Base-by-base conservation (phyloP, 768 basidiomycete species). In the Amanita exitialis region DNA sequence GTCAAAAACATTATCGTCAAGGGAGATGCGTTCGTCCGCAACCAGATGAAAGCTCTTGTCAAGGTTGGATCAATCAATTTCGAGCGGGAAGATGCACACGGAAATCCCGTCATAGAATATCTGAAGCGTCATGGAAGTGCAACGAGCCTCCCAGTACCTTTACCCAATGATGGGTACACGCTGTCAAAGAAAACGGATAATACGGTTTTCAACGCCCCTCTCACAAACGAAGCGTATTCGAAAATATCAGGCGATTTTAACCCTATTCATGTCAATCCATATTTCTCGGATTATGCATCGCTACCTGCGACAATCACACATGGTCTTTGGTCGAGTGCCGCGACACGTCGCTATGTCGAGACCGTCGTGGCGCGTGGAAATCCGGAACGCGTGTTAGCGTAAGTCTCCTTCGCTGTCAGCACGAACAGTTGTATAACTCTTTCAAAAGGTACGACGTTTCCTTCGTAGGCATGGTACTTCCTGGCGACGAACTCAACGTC, bases 391-490 rank as follows among this genome's bases (percentile, higher is more conserved):
- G 94, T 99, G 41, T 70, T 89, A 53, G 78, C 86, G 82, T 91
- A 66, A 66, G 88, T 79, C 13, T 50, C 36, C 50, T n/a, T 38
- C 51, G 47, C 51, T 34, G 52, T 18, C 13, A 23, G 42, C 41
- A 47, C 10, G 18, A 41, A 27, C 51, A 49, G 27, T 55, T 52
- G 16, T 54, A 15, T 35, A 27, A 23, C 37, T 32, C 39, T 56
- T 47, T 54, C 25, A 42, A 2, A 52, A 92, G 89, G 3, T 99
- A 97, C 64, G 78, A 95, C 54, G 93, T 97, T 56, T 75, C 78
- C n/a, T 98, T 97, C 61, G 90, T 95, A 50, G 95, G 93, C 28
- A 98, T 98, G 95, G 86, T 96, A 37, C 76, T 96, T 27, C 95
- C 95, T 5, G 85, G 83, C 12, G 91, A 96, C 59, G 80, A 89